A percentile compares a stretch with the other conserved stretches of the same genome.
phyloP scores from a whole-genome alignment of 306 rosid genomes.

The Cicer bijugum region DNA sequence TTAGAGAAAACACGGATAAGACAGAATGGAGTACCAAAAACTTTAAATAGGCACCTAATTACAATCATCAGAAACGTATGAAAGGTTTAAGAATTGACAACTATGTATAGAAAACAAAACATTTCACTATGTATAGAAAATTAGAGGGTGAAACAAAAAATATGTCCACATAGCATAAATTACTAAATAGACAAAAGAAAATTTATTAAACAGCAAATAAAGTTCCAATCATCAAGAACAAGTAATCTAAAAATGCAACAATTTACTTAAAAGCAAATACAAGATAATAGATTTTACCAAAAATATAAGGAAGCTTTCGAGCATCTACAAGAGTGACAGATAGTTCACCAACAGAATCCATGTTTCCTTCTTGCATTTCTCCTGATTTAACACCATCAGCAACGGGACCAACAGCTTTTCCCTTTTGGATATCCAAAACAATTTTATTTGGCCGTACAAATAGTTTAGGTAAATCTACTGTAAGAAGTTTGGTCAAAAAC shows the following conservation, averaged over 20 bases:
- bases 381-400: constrained; percentile 71
- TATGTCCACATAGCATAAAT: constrained; percentile 5
- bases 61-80: background rate
- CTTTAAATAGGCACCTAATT: background rate
- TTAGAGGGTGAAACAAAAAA: constrained; percentile 4
- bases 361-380: constrained; percentile 88
- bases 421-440: constrained; percentile 92
- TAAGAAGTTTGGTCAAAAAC: constrained; percentile 97
- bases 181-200: constrained; percentile 24
- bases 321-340: constrained; percentile 97
- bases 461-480: constrained; percentile 85
- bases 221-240: background rate
- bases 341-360: constrained; percentile 89
- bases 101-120: background rate
- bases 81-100: constrained; percentile 20
- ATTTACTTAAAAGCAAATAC: constrained; percentile 27
- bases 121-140: background rate
- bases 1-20: background rate
- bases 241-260: constrained; percentile 10
- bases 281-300: constrained; percentile 62
- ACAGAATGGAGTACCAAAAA: background rate
- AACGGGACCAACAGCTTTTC: constrained; percentile 91
- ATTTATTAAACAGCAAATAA: background rate
- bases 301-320: constrained; percentile 82
- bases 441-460: constrained; percentile 99